Evolutionary conservation across 2,329 filamentous ascomycete genomes (phyloP), one percentile per base, ranked within the genome.

Genomic region (Blumeriella jaapii): DNA sequence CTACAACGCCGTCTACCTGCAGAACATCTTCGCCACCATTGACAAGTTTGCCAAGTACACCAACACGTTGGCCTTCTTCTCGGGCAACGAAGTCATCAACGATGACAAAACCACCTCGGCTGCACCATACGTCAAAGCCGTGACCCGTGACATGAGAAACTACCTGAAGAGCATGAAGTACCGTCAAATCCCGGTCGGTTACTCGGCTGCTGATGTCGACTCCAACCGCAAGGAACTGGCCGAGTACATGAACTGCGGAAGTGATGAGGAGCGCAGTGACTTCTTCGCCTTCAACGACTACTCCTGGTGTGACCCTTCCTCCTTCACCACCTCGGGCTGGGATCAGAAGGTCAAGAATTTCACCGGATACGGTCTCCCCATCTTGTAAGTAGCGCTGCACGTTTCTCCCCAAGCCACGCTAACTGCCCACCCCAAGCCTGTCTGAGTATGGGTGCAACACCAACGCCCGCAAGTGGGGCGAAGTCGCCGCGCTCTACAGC

Each of bases 401-500:
- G 13, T 12, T n/a, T n/a, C 11, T 8, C 8, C 2, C 7, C n/a
- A 36, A 7, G 12, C 10, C 9, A 23, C 20, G 8, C 29, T 29
- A 33, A 38, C 18, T n/a, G n/a, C n/a, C n/a, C 5, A 17, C 12
- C 1, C 11, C 44, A 4, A 55, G 52, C 42, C 46, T 98, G 34
- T 95, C 87, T 29, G 91, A 96, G 61, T 96, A 82, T 56, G 89
- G 89, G 40, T 98, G 89, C 66, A 85, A 57, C 61, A 79, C 72
- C 56, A 85, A 82, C 67, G 72, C 66, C 41, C 87, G 89, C 50
- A 68, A 79, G 53, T 98, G 94, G 55, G 67, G 75, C 42, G 89
- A 95, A 63, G 63, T 95, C 31, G 61, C 61, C 32, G 69, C 87
- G 25, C 68, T 98, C 39, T 96, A 95, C 78, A 73, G 66, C 61